Evolutionary conservation across 306 rosid genomes (phyloP), one percentile per base, ranked within the genome.

Genomic region (Styphnolobium japonicum): DNA sequence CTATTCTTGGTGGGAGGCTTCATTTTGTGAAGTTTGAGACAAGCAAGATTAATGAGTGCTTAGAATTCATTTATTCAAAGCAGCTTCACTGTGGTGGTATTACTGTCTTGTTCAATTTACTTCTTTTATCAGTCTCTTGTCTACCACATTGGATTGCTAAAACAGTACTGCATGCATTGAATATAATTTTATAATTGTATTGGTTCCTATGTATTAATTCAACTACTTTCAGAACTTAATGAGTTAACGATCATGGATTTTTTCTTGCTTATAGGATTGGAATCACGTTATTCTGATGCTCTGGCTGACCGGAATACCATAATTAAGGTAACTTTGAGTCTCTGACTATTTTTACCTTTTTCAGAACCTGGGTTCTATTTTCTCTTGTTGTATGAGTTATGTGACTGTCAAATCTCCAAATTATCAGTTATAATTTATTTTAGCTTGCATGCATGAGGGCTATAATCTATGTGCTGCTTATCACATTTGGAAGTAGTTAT

Each of bases 11-110:
- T 18, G 97, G 97, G 81, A 86, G 94, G 84, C 96, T 91, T 78
- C 96, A 93, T 82, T 93, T 91, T 89, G 94, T 93, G 84, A 93
- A 90, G 88, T 93, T 93, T 67, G 97, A 93, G 81, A 93, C 97
- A 1, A 82, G 52, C 90, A 91, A 93, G 90, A 88, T 93, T 16
- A 88, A 86, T 7, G 94, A 93, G 85, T 93, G 97, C 83, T 82
- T 93, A 63, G 96, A 93, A 63, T 93, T 93, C 81, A 91, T 93
- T 42, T 22, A 81, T 33, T 93, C 96, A 70, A 93, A 90, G 89
- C 89, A 84, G 91, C 94, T 90, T 78, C 97, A 90, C 70, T 68
- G 83, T 79, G 91, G 94, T 77, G 96, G 94, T 93, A 87, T 75
- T 31, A 31, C 83, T 6, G 1, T 52, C 73, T 34, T 57, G 40